phyloP scores from a whole-genome alignment of 768 basidiomycete species.

The Russula ochroleuca region DNA sequence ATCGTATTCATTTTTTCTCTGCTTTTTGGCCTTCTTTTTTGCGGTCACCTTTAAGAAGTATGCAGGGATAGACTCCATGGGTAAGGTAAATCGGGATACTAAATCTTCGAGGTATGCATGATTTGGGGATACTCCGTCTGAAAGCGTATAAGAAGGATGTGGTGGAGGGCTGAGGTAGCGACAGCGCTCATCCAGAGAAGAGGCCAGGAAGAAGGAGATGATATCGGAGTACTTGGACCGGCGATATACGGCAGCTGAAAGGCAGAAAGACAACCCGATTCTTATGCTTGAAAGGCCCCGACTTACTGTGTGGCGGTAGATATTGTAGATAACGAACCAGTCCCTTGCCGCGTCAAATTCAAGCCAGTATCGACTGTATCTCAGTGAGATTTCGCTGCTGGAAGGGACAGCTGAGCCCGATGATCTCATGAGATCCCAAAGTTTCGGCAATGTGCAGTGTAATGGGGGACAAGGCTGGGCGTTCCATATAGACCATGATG shows the following conservation, averaged over 20 bases:
- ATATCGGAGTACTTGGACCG: not conserved
- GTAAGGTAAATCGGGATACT: not conserved
- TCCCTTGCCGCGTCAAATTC: constrained; percentile 6
- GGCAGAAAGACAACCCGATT: constrained; percentile 2
- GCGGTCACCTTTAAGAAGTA: not conserved
- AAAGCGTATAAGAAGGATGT: not conserved
- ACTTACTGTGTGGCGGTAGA: not conserved
- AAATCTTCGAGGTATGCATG: not conserved
- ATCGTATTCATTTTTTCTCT: not conserved
- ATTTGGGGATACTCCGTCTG: constrained; percentile 1
- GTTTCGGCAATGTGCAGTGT: not conserved
- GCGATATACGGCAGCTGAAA: constrained; percentile 12
- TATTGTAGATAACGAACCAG: constrained; percentile 13
- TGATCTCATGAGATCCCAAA: not conserved
- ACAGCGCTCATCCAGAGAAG: constrained; percentile 4
- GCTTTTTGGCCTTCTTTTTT: not conserved
- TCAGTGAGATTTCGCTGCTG: not conserved
- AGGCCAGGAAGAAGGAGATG: not conserved
- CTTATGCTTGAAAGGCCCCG: not conserved
- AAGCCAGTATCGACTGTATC: constrained; percentile 19
- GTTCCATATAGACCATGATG: constrained; percentile 12
- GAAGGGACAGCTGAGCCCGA: constrained; percentile 4
- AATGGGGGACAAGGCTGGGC: not conserved
- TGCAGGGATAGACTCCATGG: not conserved
- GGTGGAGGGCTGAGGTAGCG: not conserved